Percentiles rank a stretch among this genome's conserved stretches.
Evolutionary conservation across 257 asterid genomes (phyloP).

Genomic region (Hygrophila difformis): DNA sequence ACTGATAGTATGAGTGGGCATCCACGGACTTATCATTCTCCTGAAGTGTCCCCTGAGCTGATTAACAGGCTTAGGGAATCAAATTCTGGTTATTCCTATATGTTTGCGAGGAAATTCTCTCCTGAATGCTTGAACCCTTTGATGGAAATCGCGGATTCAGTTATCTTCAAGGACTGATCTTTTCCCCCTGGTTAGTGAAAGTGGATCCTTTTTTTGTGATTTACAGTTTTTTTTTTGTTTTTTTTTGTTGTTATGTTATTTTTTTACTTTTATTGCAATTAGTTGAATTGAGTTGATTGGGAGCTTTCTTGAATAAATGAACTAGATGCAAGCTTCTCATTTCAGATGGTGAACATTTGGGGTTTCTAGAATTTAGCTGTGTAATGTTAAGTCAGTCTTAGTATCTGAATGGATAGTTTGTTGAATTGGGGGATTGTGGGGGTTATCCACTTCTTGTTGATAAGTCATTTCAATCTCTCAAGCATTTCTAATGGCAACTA

Average conservation of each 20-base stretch:
- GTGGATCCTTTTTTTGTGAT: too few species aligned
- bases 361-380: background rate
- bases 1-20: slow-evolving; percentile 69
- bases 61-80: slow-evolving; percentile 62
- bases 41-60: slow-evolving; percentile 53
- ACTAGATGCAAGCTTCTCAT: too few species aligned
- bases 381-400: slow-evolving; percentile 3
- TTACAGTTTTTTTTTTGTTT: too few species aligned
- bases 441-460: too few species aligned
- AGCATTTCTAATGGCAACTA: too few species aligned
- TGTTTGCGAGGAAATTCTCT: slow-evolving; percentile 84
- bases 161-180: slow-evolving; percentile 68
- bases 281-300: slow-evolving; percentile 12
- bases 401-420: too few species aligned
- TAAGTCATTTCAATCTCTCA: too few species aligned
- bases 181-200: slow-evolving; percentile 42
- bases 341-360: background rate
- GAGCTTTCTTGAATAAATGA: too few species aligned
- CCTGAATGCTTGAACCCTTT: slow-evolving; percentile 65
- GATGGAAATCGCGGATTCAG: slow-evolving; percentile 66
- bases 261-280: slow-evolving; percentile 6
- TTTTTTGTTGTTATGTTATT: background rate
- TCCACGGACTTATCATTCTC: slow-evolving; percentile 73
- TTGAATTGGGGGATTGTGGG: too few species aligned
- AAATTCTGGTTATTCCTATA: slow-evolving; percentile 42